Evolutionary conservation across 1,284 basidiomycete species (phyloP), one percentile per base, ranked within the genome.

Genomic region (Ceratobasidium sp.): DNA sequence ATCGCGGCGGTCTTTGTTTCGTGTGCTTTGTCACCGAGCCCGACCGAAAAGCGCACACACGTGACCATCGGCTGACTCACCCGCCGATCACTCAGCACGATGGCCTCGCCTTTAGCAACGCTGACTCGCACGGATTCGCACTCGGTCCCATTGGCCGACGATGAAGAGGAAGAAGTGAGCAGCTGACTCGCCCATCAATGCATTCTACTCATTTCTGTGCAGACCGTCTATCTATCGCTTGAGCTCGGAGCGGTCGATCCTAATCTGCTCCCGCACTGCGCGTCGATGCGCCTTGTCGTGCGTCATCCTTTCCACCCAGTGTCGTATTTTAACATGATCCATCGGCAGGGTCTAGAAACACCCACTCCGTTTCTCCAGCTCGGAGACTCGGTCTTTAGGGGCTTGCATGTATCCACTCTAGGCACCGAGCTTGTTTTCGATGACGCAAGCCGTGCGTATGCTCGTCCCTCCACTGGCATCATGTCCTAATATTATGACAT

Each of bases 271-370:
- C 34, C 62, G 14, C 32, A 45, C 23, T 53, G 46, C 48, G 48
- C 62, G 12, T 53, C 62, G 46, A 65, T 65, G 45, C 62, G 62
- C 46, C 32, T 65, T 14, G 62, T 45, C 14, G 62, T 65, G 48
- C 62, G 62, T 65, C 32, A 39, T 45, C 48, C 28, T 5, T 34
- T n/a, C 18, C 43, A n/a, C 41, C 9, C 23, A 26, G 14, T 34
- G n/a, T 16, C 21, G 26, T 53, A 32, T 39, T 41, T 26, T 36
- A 32, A 5, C 16, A 30, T 45, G 6, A 45, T n/a, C 16, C 16
- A n/a, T n/a, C n/a, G n/a, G 12, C 43, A 65, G 62, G 62, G 62
- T 32, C 62, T 65, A 50, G 62, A 65, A 50, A 65, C 62, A 26
- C 16, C 45, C 34, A 53, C 62, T 28, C 62, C 62, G 48, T 65